Conservation (phyloP, 2,329 filamentous ascomycete species). For the Arthroderma sp. region DNA sequence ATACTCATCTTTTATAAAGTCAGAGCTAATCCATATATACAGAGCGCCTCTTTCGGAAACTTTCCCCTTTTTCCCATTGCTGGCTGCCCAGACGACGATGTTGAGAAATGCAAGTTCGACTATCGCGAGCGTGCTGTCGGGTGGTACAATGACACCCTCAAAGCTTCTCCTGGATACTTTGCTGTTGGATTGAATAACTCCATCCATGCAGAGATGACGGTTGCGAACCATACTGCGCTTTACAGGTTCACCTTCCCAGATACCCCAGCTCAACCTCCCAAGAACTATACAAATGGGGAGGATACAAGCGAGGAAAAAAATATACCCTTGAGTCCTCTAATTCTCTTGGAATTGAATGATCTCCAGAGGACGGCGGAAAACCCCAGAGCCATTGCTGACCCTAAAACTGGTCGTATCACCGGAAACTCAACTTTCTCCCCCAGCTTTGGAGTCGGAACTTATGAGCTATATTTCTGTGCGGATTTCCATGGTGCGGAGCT, state of each 20-base stretch:
- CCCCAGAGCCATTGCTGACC: conserved; percentile 43
- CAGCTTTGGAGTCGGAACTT: conserved; percentile 52
- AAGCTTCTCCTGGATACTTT: conserved; percentile 53
- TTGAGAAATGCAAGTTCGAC: conserved; percentile 50
- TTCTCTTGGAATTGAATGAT: conserved; percentile 54
- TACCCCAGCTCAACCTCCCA: background rate
- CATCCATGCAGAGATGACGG: conserved; percentile 53
- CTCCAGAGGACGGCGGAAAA: conserved; percentile 43
- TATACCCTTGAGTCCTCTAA: conserved; percentile 35
- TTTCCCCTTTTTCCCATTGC: conserved; percentile 59
- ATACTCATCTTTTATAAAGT: too few species aligned
- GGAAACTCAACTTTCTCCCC: conserved; percentile 49
- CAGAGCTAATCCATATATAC: too few species aligned
- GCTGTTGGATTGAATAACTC: conserved; percentile 45
- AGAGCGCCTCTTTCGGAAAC: conserved; percentile 52
- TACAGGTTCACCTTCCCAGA: conserved; percentile 53
- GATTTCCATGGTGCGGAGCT: conserved; percentile 41
- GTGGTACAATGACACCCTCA: conserved; percentile 40
- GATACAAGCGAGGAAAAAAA: too few species aligned
- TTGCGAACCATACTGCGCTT: conserved; percentile 50
- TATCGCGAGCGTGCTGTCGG: conserved; percentile 36
- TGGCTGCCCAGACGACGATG: conserved; percentile 46
- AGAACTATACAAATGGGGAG: too few species aligned
- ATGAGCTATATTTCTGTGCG: conserved; percentile 44
- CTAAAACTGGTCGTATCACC: conserved; percentile 45